Percentiles rank a stretch among this genome's conserved stretches.
Evolutionary conservation across 1,139 yeast species (phyloP).

Genomic region (Candida glucosophila): DNA sequence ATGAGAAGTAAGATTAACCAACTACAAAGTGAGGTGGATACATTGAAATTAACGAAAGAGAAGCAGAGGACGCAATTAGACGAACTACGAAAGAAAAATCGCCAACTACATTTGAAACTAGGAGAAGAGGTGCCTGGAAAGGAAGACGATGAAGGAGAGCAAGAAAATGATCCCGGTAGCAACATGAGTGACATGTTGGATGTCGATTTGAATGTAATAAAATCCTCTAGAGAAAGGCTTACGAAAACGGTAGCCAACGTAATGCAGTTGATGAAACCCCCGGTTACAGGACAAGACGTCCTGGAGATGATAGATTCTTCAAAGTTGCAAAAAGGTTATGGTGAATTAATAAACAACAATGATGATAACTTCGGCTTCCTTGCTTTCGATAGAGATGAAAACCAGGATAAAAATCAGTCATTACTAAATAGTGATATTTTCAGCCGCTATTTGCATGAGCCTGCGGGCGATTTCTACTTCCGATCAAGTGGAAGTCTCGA

Average conservation of each 20-base stretch:
- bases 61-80: slow-evolving; percentile 25
- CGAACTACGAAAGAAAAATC: slow-evolving; percentile 19
- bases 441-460: slow-evolving; percentile 5
- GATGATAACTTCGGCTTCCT: slow-evolving; percentile 8
- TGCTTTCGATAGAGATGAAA: slow-evolving; percentile 4
- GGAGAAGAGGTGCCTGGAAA: slow-evolving; percentile 2
- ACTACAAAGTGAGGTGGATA: slow-evolving; percentile 46
- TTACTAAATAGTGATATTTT: slow-evolving; percentile 3
- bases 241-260: slow-evolving; percentile 37
- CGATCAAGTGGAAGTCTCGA: neutral
- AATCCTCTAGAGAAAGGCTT: slow-evolving; percentile 30
- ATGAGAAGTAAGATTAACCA: slow-evolving; percentile 48
- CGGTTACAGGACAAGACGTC: slow-evolving; percentile 15
- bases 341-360: slow-evolving; percentile 11
- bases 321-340: slow-evolving; percentile 8
- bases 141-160: slow-evolving; percentile 2
- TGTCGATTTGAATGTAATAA: slow-evolving; percentile 31
- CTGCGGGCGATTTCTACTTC: slow-evolving; percentile 1
- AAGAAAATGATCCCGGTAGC: slow-evolving; percentile 14
- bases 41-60: slow-evolving; percentile 28
- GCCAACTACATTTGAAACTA: slow-evolving; percentile 5
- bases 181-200: slow-evolving; percentile 31
- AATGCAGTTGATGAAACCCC: slow-evolving; percentile 30
- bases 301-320: slow-evolving; percentile 14
- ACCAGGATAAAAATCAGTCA: slow-evolving; percentile 1